Percentiles rank a stretch among this genome's conserved stretches.
phyloP scores from a whole-genome alignment of 352 stramenopile genomes.

The Thalassiosira mediterranea region DNA sequence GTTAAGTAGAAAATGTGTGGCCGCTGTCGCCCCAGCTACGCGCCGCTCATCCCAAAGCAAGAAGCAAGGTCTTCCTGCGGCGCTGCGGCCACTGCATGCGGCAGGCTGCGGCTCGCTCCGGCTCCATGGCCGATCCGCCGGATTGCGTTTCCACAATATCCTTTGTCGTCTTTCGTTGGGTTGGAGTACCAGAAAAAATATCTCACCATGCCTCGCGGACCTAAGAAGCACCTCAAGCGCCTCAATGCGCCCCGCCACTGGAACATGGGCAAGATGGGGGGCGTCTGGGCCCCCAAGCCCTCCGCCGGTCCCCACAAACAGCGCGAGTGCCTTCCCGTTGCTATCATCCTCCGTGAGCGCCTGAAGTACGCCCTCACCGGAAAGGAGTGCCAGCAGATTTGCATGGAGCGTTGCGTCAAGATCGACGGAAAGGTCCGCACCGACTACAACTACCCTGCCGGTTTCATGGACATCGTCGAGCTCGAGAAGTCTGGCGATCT shows the following conservation, averaged over 20 bases:
- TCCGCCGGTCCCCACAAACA: constrained; percentile 97
- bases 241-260: constrained; percentile 91
- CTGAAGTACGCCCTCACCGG: constrained; percentile 99
- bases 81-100: no score
- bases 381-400: constrained; percentile 98
- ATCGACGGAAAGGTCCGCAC: constrained; percentile 95
- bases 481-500: constrained; percentile 95
- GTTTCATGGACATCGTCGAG: constrained; percentile 99
- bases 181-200: not conserved
- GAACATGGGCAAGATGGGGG: constrained; percentile 90
- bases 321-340: constrained; percentile 96
- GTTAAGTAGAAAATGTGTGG: no score
- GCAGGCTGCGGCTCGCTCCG: no score
- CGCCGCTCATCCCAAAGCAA: no score
- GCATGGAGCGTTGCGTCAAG: constrained; percentile 99
- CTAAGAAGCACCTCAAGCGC: constrained; percentile 93
- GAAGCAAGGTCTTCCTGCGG: no score
- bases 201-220: constrained; percentile 80
- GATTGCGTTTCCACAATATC: no score
- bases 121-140: no score
- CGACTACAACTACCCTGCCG: constrained; percentile 97
- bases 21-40: no score
- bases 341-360: constrained; percentile 98
- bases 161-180: no score
- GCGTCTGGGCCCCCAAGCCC: constrained; percentile 90